Base-by-base conservation (phyloP, 768 basidiomycete genomes). In the Boletus rubropictus region DNA sequence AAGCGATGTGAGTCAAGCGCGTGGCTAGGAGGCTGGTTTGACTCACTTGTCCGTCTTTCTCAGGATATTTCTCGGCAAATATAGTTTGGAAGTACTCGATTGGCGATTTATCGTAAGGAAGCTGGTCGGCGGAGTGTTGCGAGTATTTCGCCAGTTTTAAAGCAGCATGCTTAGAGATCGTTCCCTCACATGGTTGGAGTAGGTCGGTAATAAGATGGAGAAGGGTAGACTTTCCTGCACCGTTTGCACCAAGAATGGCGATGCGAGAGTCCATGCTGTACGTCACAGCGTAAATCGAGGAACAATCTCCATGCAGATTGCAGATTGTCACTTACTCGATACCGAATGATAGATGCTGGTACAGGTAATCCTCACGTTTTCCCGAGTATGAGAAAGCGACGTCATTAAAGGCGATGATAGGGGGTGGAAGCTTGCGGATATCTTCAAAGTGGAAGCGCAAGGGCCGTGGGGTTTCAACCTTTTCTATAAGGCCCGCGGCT, bases 71-170 rank as follows among this genome's bases (percentile, higher is more conserved):
- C 51, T 80, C 68, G 31, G 68, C 52, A 70, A 93, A 99, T 41
- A 87, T 67, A 14, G 59, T 60, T 69, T 93, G 90, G 74, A 99
- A 89, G 71, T 98, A 91, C 69, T 98, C 96, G 59, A 98, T 76
- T 3, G 96, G 94, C 21, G 81, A 74, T 63, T 79, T 79, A 52
- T 94, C 84, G 68, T 96, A 99, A 21, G 96, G 96, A 9, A 99
- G 81, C 68, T 99, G 96, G 69, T 99, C 96, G 24, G 96, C 94
- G 44, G 87, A 90, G 74, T 99, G 96, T 72, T 99, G 96, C 5
- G 89, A 92, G 76, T 99, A 99, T 69, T 98, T 99, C 55, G 93
- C 89, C 49, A 99, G 81, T 69, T 99, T 99, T 58, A 99, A 79
- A 17, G 75, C 77, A 35, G 85, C 74, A 66, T 99, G 96, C 60